phyloP scores from a whole-genome alignment of 805 yeast species.

The Dipodascus geniculatus region DNA sequence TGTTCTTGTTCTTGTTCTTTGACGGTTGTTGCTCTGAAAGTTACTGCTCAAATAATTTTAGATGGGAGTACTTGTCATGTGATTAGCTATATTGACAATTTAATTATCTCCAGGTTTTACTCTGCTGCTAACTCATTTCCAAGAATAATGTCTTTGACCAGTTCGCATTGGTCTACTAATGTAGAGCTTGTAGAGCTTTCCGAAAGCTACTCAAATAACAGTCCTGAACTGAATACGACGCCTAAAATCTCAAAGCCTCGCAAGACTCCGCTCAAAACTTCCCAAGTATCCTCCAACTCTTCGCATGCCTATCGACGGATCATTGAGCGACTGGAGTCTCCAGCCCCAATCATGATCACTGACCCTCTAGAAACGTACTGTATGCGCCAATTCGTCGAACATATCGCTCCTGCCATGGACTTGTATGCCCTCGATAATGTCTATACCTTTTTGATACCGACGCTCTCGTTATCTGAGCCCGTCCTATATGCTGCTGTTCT shows the following conservation, averaged over 20 bases:
- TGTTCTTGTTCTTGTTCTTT: no score
- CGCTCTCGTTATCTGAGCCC: background rate
- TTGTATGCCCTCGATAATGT: background rate
- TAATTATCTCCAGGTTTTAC: no score
- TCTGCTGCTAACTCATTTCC: no score
- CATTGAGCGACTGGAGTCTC: background rate
- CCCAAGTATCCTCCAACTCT: background rate
- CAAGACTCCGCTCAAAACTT: no score
- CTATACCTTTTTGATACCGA: background rate
- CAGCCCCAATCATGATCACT: background rate
- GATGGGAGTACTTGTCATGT: background rate
- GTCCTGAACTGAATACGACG: no score
- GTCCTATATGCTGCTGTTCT: background rate
- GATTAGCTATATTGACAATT: no score
- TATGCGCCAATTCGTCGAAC: background rate
- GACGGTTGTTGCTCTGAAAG: no score
- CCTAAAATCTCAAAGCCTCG: no score
- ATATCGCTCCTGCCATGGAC: background rate
- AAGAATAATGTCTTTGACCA: no score
- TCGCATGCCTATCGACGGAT: background rate
- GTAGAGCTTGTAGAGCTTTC: no score
- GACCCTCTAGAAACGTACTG: background rate
- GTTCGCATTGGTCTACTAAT: background rate
- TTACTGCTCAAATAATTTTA: no score
- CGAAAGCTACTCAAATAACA: no score